Percentiles rank a stretch among this genome's conserved stretches.
Evolutionary conservation across 2,329 filamentous ascomycete genomes (phyloP).

Genomic region (Blastomyces percursus): DNA sequence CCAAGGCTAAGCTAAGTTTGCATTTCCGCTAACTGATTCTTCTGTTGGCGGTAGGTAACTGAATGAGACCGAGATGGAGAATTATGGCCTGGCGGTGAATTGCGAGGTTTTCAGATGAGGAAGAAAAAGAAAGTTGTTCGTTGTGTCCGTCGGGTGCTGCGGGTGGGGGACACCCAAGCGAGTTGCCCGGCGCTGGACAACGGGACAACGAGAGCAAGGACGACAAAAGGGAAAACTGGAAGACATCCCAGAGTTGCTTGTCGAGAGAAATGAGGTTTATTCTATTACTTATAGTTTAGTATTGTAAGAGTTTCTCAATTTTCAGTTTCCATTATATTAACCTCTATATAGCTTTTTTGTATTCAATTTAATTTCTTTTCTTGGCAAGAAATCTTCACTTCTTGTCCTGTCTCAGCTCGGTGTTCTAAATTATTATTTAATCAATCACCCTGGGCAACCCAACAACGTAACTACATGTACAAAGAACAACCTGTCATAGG

Average conservation of each 20-base stretch:
- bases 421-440: too few species aligned
- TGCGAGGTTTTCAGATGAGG: not conserved
- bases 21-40: not conserved
- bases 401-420: not conserved
- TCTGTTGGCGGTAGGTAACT: not conserved
- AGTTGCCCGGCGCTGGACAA: not conserved
- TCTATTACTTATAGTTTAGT: not conserved
- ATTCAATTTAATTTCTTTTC: not conserved
- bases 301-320: not conserved
- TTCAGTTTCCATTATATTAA: not conserved
- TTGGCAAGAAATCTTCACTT: not conserved
- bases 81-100: not conserved
- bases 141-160: not conserved
- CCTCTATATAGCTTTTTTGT: too few species aligned
- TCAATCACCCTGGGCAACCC: too few species aligned
- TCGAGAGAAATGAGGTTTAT: not conserved
- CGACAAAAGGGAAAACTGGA: not conserved
- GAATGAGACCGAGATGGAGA: not conserved
- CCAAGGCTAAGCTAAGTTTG: not conserved
- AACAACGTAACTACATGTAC: not conserved
- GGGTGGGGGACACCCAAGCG: not conserved
- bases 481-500: not conserved
- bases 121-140: not conserved
- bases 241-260: not conserved
- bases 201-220: not conserved